These are phyloP conservation scores for Phyllosticta capitalensis DNA, from an alignment of 2,329 filamentous ascomycete genomes.

Conservation along the genomic window DNA sequence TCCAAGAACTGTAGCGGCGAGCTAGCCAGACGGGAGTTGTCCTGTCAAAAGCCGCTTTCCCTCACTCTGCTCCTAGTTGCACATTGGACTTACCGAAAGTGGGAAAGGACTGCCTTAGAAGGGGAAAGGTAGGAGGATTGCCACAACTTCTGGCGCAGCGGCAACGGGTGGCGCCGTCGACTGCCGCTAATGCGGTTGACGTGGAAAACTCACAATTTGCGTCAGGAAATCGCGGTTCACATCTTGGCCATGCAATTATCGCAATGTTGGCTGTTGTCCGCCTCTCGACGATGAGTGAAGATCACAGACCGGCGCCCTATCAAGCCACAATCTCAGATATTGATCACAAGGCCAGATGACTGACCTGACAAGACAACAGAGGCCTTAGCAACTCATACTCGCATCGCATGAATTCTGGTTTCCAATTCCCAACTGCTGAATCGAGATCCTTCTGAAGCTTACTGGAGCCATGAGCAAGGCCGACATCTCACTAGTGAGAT, in stretches of 20 bases:
- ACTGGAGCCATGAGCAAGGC: background rate
- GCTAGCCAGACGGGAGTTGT: background rate
- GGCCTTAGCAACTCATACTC: background rate
- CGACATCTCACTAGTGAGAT: background rate
- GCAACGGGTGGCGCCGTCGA: background rate
- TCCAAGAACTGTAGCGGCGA: background rate
- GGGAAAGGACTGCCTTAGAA: background rate
- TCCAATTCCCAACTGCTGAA: background rate
- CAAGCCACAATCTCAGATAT: background rate
- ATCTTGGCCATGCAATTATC: background rate
- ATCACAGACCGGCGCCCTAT: background rate
- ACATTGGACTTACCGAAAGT: background rate
- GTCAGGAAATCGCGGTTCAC: background rate
- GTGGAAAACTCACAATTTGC: background rate
- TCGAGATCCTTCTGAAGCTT: background rate
- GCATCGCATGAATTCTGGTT: background rate
- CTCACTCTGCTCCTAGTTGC: background rate
- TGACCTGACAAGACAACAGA: background rate
- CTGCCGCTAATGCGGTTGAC: background rate
- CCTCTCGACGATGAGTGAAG: background rate
- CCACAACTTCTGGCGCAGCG: background rate
- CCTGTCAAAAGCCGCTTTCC: background rate
- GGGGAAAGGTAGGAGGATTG: background rate
- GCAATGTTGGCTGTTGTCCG: background rate
- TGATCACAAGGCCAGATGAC: background rate